Conservation (phyloP, 805 yeast genomes). For the Saturnispora zaruensis region DNA sequence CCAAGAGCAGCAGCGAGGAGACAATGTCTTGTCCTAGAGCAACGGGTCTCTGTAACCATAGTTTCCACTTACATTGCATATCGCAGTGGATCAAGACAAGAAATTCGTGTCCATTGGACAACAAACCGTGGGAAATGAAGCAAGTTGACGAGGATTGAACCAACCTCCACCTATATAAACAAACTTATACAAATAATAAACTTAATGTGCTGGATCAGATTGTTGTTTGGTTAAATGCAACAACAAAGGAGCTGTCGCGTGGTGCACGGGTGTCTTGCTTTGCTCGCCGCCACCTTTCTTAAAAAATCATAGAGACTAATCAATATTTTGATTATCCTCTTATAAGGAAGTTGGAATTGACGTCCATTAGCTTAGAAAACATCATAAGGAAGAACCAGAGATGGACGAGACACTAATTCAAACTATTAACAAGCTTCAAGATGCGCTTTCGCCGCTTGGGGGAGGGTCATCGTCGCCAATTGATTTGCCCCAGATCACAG, state of each 20-base stretch:
- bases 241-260: not conserved
- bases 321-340: not conserved
- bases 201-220: not conserved
- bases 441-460: slow-evolving; percentile 94
- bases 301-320: not conserved
- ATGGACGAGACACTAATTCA: slow-evolving; percentile 78
- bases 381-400: not conserved
- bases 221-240: not conserved
- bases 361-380: not conserved
- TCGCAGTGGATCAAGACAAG: slow-evolving; percentile 92
- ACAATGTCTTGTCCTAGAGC: slow-evolving; percentile 68
- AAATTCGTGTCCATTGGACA: slow-evolving; percentile 94
- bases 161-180: not conserved
- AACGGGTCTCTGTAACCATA: slow-evolving; percentile 95
- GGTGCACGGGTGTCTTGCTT: not conserved
- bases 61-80: slow-evolving; percentile 97
- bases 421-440: slow-evolving; percentile 84
- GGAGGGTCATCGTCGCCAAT: slow-evolving; percentile 85
- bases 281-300: not conserved
- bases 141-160: slow-evolving; percentile 21
- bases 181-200: not conserved
- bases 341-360: not conserved
- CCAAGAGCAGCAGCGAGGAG: slow-evolving; percentile 37
- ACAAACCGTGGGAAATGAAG: slow-evolving; percentile 65
- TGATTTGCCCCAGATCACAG: slow-evolving; percentile 91